Conservation (phyloP, 345 rosid genomes). For the Sisymbrium irio region DNA sequence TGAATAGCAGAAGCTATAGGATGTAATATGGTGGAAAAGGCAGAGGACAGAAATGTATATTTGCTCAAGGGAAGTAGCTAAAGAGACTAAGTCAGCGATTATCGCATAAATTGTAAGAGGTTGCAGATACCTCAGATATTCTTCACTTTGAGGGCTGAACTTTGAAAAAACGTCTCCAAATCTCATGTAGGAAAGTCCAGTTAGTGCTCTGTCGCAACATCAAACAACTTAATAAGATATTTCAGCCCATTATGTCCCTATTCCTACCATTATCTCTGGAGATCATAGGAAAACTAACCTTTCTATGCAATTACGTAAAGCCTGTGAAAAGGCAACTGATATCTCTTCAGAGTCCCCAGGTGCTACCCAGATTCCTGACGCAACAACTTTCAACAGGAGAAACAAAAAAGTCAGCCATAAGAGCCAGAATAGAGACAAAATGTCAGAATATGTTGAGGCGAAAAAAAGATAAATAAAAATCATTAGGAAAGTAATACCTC, state of each 20-base stretch:
- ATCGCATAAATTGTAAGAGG: neutral
- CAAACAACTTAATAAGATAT: conserved; percentile 16
- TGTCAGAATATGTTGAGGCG: neutral
- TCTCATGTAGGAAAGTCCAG: conserved; percentile 80
- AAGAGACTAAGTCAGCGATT: neutral
- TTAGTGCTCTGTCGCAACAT: conserved; percentile 55
- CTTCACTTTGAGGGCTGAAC: conserved; percentile 73
- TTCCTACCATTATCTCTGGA: conserved; percentile 7
- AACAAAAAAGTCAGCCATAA: conserved; percentile 1
- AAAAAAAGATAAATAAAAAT: neutral
- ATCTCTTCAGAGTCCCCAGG: conserved; percentile 99
- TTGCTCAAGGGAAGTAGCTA: neutral
- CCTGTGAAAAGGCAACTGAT: conserved; percentile 87
- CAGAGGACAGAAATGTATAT: neutral
- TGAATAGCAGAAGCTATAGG: neutral
- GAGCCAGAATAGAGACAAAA: conserved; percentile 2
- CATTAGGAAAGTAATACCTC: conserved; percentile 45
- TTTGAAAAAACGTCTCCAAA: conserved; percentile 93
- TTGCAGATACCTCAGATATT: conserved; percentile 58
- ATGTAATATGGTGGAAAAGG: conserved; percentile 1
- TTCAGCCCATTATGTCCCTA: neutral
- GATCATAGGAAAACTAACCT: conserved; percentile 51
- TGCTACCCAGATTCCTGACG: conserved; percentile 94
- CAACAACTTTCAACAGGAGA: conserved; percentile 57
- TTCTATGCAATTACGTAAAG: conserved; percentile 85